Conservation (phyloP, 495 filamentous ascomycete species). For the Penicillium cataractarum region DNA sequence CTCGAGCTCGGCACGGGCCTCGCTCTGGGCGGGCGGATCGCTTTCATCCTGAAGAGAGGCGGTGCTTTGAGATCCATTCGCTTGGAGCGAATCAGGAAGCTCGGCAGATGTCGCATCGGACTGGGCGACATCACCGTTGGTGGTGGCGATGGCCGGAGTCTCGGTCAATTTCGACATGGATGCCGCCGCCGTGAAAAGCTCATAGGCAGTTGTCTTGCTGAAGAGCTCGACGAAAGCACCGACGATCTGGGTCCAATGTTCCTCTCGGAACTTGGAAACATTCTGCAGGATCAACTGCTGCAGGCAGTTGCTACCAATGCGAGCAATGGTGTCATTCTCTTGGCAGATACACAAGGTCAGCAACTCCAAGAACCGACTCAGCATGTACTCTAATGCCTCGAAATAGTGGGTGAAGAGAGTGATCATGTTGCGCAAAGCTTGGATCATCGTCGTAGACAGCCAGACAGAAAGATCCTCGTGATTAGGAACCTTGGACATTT, state of each 20-base stretch:
- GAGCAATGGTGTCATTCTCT: slow-evolving; percentile 97
- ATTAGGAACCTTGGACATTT: slow-evolving; percentile 90
- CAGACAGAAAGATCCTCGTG: slow-evolving; percentile 98
- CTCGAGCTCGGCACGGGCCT: slow-evolving; percentile 65
- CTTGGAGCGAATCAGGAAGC: slow-evolving; percentile 58
- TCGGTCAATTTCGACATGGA: slow-evolving; percentile 48
- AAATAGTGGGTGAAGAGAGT: slow-evolving; percentile 98
- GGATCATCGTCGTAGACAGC: slow-evolving; percentile 99
- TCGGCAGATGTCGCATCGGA: slow-evolving; percentile 29
- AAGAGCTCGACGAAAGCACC: slow-evolving; percentile 95
- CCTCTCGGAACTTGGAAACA: slow-evolving; percentile 81
- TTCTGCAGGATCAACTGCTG: slow-evolving; percentile 96
- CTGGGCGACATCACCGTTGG: slow-evolving; percentile 37
- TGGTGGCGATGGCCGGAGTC: slow-evolving; percentile 14
- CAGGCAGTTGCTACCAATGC: slow-evolving; percentile 96
- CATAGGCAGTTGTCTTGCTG: slow-evolving; percentile 88
- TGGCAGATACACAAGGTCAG: slow-evolving; percentile 96
- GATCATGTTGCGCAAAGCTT: slow-evolving; percentile 97
- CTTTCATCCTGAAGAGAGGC: slow-evolving; percentile 44
- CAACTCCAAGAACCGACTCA: slow-evolving; percentile 91
- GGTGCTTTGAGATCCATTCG: slow-evolving; percentile 58
- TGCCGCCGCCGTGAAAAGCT: slow-evolving; percentile 86
- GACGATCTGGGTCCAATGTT: slow-evolving; percentile 94
- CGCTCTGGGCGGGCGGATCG: slow-evolving; percentile 41
- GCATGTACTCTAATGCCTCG: slow-evolving; percentile 92